A percentile compares a stretch with the other conserved stretches of the same genome.
Evolutionary conservation across 75 land plant species (phyloP).

Genomic region (Picea sitchensis): DNA sequence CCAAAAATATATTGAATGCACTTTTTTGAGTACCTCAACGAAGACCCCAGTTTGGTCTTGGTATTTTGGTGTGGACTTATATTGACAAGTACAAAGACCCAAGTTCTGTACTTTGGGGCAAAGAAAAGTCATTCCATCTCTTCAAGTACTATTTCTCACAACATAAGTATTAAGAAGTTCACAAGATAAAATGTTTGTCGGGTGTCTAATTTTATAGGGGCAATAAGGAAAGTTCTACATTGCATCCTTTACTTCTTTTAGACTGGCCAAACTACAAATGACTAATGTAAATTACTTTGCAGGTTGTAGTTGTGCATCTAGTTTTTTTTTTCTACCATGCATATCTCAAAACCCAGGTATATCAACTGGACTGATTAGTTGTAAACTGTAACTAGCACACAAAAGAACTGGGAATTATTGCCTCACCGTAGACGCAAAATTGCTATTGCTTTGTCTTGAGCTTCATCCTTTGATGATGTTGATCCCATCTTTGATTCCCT

Average conservation of each 20-base stretch:
- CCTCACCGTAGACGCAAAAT: conserved; percentile 74
- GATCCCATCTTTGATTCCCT: conserved; percentile 60
- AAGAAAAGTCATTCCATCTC: too few relatives aligned
- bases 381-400: background rate
- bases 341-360: background rate
- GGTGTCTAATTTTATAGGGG: too few relatives aligned
- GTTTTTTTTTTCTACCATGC: background rate
- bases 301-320: background rate
- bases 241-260: background rate
- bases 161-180: too few relatives aligned
- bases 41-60: too few relatives aligned
- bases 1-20: too few relatives aligned
- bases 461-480: conserved; percentile 60
- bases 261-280: background rate
- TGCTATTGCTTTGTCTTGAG: conserved; percentile 71
- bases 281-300: background rate
- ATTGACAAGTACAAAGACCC: too few relatives aligned
- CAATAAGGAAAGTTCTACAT: too few relatives aligned
- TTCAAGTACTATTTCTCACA: too few relatives aligned
- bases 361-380: background rate
- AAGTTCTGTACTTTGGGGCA: too few relatives aligned
- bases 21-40: too few relatives aligned
- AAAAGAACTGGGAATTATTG: background rate
- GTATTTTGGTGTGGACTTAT: too few relatives aligned
- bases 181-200: too few relatives aligned